Base-by-base conservation (phyloP, 2,329 filamentous ascomycete genomes). In the Diaporthe citriasiana region DNA sequence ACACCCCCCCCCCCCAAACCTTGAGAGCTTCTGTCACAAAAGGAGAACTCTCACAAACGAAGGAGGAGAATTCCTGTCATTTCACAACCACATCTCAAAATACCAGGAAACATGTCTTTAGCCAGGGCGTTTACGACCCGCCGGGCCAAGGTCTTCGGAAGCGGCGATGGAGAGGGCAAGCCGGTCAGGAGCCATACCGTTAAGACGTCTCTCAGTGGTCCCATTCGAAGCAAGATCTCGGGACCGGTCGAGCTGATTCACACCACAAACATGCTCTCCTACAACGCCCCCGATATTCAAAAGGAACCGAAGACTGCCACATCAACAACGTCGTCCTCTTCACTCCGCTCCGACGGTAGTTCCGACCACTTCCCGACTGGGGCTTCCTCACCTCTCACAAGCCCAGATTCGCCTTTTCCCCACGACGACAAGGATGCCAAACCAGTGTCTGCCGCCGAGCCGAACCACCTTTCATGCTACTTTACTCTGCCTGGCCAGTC, bases 221-320 rank as follows among this genome's bases (percentile, higher is more conserved):
- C 80, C 71, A 85, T 91, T 77, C 90, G 93, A 74, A 83, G 88
- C 81, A 92, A 95, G 86, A 99, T 99, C 81, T 99, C 97, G 1
- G 91, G 89, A 4, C 97, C 97, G 0, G 89, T 98, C 70, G 92
- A 95, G 83, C 89, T 99, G 76, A 87, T 98, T 65, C 97, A 97
- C 74, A 98, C 96, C 7, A 98, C 97, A 78, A 99, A 98, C 84
- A 95, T 97, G 90, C 92, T 98, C 71, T 95, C 95, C 10, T 98
- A 98, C 88, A 96, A 96, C 81, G 95, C 97, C 13, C 96, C 96
- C 68, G 93, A 98, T 81, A 92, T 98, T 76, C 86, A 86, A 57
- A 71, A 74, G 38, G 70, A 76, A 25, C 80, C 82, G 77, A 79
- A 80, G 38, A 86, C 89, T 3, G 84, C 87, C n/a, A 78, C 81